phyloP scores from a whole-genome alignment of 495 filamentous ascomycete species.

The Copromyces sp. region DNA sequence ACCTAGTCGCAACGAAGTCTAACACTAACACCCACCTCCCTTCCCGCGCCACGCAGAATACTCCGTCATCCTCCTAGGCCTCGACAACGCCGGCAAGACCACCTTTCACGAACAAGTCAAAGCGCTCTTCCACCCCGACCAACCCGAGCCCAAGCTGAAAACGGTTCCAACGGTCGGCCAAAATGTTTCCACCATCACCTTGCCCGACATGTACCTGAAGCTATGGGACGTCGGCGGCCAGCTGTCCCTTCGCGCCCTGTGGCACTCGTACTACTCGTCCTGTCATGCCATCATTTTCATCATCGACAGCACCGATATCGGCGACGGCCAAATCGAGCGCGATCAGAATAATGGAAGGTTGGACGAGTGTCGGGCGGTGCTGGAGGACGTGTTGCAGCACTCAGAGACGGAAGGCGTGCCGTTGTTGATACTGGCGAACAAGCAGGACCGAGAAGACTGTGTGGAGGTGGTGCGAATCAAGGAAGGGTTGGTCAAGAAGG shows the following conservation, averaged over 20 bases:
- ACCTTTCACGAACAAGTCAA: constrained; percentile 96
- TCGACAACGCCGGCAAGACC: constrained; percentile 98
- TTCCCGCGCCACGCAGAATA: constrained; percentile 53
- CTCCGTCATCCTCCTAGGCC: constrained; percentile 90
- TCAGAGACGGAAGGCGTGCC: constrained; percentile 83
- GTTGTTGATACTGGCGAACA: constrained; percentile 87
- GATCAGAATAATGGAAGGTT: constrained; percentile 52
- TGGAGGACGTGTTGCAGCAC: constrained; percentile 79
- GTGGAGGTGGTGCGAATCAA: constrained; percentile 96
- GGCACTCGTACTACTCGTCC: constrained; percentile 89
- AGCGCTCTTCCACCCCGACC: constrained; percentile 63
- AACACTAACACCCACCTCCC: constrained; percentile 1
- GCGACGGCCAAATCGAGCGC: constrained; percentile 58
- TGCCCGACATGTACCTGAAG: constrained; percentile 91
- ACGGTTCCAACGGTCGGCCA: constrained; percentile 97
- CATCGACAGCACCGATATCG: constrained; percentile 86
- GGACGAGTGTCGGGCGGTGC: constrained; percentile 77
- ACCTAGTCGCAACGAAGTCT: background rate
- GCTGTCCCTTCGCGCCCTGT: constrained; percentile 75
- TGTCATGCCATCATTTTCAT: constrained; percentile 97
- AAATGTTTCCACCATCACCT: constrained; percentile 80
- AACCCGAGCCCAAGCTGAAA: constrained; percentile 47
- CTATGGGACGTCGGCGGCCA: constrained; percentile 98
- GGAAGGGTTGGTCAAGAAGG: constrained; percentile 84
- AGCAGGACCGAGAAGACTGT: constrained; percentile 95